These are phyloP conservation scores for Camellia granthamiana DNA, from an alignment of 148 eudicot species.

Conservation along the genomic window DNA sequence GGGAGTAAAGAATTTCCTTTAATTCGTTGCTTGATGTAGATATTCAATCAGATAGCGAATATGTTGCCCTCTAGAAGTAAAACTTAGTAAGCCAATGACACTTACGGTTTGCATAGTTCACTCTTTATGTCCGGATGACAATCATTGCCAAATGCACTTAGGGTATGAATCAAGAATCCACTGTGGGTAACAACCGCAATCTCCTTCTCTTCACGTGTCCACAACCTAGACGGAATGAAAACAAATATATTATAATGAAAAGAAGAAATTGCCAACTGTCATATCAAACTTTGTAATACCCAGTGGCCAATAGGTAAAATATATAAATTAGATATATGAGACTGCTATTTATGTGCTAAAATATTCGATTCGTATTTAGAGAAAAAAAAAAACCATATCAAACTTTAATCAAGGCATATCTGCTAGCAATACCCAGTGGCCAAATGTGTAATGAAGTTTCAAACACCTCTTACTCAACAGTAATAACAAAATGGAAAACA, in stretches of 20 bases:
- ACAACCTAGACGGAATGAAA: conserved; percentile 49
- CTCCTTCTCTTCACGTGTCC: conserved; percentile 82
- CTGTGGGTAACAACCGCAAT: conserved; percentile 80
- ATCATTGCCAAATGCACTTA: conserved; percentile 65
- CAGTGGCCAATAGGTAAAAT: neutral
- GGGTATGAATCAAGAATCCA: conserved; percentile 60
- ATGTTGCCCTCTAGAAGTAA: neutral
- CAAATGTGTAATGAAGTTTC: no score
- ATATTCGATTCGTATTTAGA: neutral
- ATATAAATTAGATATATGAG: neutral
- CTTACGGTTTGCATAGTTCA: conserved; percentile 67
- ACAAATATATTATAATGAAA: neutral
- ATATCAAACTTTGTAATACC: no score
- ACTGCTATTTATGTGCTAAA: neutral
- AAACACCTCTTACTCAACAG: no score
- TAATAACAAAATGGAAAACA: no score
- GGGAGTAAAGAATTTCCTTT: no score
- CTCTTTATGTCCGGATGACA: conserved; percentile 64
- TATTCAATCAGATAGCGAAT: neutral
- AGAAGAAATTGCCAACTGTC: neutral
- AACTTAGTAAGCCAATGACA: conserved; percentile 9
- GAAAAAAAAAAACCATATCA: neutral
- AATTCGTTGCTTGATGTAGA: no score
- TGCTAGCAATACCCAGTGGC: neutral
- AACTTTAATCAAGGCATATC: neutral